phyloP scores from a whole-genome alignment of 1,139 yeast species.

The Ogataea hybrid region DNA sequence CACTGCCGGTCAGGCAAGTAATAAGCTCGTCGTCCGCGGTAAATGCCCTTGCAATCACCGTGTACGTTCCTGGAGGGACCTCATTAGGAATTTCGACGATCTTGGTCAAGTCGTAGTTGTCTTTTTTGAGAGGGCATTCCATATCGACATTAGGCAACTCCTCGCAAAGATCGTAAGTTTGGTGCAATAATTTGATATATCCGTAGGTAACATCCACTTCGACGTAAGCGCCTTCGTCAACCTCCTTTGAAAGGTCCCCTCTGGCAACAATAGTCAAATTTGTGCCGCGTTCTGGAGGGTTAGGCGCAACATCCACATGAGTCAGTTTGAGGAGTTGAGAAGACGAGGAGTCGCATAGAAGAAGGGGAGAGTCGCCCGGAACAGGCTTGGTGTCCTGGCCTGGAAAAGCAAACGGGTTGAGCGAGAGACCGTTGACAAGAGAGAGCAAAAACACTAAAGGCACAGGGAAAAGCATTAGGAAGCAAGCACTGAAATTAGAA shows the following conservation, averaged over 20 bases:
- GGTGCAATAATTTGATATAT: slow-evolving; percentile 79
- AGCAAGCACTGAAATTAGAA: neutral
- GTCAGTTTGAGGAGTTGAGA: slow-evolving; percentile 64
- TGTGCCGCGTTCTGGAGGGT: slow-evolving; percentile 82
- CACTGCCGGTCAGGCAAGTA: slow-evolving; percentile 81
- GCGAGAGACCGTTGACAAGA: slow-evolving; percentile 12
- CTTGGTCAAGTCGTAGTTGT: slow-evolving; percentile 63
- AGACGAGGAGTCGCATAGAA: slow-evolving; percentile 65
- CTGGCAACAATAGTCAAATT: slow-evolving; percentile 75
- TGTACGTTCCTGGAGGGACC: slow-evolving; percentile 93
- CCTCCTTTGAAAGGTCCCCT: slow-evolving; percentile 55
- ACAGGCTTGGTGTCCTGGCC: slow-evolving; percentile 51
- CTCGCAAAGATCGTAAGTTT: slow-evolving; percentile 89
- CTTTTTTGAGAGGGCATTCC: slow-evolving; percentile 79
- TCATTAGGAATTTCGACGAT: slow-evolving; percentile 80
- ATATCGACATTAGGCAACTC: slow-evolving; percentile 78
- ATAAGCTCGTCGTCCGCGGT: slow-evolving; percentile 77
- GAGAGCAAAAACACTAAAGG: slow-evolving; percentile 9
- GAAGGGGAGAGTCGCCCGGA: slow-evolving; percentile 88
- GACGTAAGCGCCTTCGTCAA: slow-evolving; percentile 86
- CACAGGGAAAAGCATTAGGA: slow-evolving; percentile 2
- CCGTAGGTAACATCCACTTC: slow-evolving; percentile 93
- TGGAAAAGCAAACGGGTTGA: slow-evolving; percentile 11
- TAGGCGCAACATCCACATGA: slow-evolving; percentile 64
- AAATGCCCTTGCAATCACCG: slow-evolving; percentile 84